Conservation (phyloP, 2,329 filamentous ascomycete species). For the Aspergillus neotritici region DNA sequence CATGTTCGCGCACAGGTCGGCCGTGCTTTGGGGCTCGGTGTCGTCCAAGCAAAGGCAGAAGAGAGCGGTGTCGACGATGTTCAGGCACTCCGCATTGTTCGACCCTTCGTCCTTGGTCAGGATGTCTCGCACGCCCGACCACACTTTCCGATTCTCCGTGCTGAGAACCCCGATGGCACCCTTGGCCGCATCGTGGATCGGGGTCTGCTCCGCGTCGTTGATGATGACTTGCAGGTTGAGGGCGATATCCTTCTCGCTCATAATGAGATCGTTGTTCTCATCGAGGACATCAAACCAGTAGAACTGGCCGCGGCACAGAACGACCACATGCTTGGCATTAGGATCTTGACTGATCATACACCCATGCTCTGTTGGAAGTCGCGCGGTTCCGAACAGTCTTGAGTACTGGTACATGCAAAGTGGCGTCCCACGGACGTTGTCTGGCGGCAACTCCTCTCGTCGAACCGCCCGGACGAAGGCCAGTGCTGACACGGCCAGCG, state of each 20-base stretch:
- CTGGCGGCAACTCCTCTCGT: constrained; percentile 85
- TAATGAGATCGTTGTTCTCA: constrained; percentile 89
- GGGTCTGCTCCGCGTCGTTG: constrained; percentile 81
- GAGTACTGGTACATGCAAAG: constrained; percentile 99
- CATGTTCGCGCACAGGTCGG: constrained; percentile 96
- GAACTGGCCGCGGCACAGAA: constrained; percentile 90
- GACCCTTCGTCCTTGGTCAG: constrained; percentile 79
- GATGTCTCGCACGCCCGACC: constrained; percentile 85
- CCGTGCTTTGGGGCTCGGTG: constrained; percentile 72
- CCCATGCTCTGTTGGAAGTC: constrained; percentile 87
- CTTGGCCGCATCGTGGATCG: constrained; percentile 93
- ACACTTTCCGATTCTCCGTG: constrained; percentile 93
- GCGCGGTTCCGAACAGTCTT: constrained; percentile 85
- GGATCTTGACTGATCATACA: constrained; percentile 95
- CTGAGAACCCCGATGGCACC: constrained; percentile 87
- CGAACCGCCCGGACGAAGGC: constrained; percentile 90
- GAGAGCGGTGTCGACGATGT: constrained; percentile 87
- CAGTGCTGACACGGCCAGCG: constrained; percentile 80
- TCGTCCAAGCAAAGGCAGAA: constrained; percentile 93
- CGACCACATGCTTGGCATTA: constrained; percentile 85
- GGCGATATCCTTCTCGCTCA: constrained; percentile 90
- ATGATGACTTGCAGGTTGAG: constrained; percentile 89
- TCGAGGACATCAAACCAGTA: constrained; percentile 99
- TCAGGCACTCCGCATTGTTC: constrained; percentile 93
- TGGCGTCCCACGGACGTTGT: constrained; percentile 74